Evolutionary conservation across 2,329 filamentous ascomycete species (phyloP).

Genomic region (Fusarium solani-melongenae): DNA sequence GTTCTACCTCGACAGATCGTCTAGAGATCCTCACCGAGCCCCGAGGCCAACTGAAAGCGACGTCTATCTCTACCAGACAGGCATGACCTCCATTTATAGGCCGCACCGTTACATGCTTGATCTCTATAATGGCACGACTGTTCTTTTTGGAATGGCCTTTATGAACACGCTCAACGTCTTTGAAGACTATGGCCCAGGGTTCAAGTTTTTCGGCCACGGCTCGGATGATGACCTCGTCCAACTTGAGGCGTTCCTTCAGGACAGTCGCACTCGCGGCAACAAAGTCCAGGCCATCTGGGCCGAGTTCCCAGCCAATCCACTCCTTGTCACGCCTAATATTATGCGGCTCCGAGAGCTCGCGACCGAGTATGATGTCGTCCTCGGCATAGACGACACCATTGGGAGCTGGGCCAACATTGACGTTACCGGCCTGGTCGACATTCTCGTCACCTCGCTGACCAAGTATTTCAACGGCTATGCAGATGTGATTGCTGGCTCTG

Average conservation of each 20-base stretch:
- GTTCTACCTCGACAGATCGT: neutral
- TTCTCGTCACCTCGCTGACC: constrained; percentile 59
- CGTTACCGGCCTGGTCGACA: constrained; percentile 55
- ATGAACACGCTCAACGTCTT: constrained; percentile 55
- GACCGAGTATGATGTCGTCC: constrained; percentile 50
- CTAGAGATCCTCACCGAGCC: neutral
- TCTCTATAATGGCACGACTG: constrained; percentile 7
- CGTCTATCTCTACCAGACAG: neutral
- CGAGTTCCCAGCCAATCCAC: constrained; percentile 49
- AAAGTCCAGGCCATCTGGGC: constrained; percentile 54
- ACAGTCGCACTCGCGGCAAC: constrained; percentile 47
- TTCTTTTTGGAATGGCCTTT: constrained; percentile 59
- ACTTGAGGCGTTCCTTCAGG: constrained; percentile 53
- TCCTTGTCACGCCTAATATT: constrained; percentile 35
- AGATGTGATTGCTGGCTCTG: constrained; percentile 59
- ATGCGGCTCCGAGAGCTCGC: constrained; percentile 30
- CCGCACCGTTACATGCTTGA: neutral
- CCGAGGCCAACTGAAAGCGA: neutral
- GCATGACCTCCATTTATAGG: neutral
- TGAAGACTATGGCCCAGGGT: constrained; percentile 51
- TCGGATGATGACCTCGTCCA: constrained; percentile 50
- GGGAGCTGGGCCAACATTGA: constrained; percentile 56
- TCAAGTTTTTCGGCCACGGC: constrained; percentile 56
- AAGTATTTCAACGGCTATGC: constrained; percentile 64
- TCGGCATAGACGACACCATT: constrained; percentile 55